phyloP scores from a whole-genome alignment of 2,329 filamentous ascomycete genomes.

The Aspergillus fischeri region DNA sequence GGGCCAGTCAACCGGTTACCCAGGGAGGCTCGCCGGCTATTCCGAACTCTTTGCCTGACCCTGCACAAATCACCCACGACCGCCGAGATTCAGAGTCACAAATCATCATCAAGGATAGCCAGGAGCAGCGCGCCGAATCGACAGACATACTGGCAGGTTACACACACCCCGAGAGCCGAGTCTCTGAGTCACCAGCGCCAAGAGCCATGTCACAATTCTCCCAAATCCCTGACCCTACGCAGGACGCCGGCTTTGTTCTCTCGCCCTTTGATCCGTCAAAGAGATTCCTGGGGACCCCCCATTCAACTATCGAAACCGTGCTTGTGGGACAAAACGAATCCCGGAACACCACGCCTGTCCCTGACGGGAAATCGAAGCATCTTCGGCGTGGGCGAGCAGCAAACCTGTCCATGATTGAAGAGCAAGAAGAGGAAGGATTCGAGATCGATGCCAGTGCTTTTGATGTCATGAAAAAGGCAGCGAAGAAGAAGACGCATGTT shows the following conservation, averaged over 20 bases:
- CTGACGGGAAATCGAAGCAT: conserved; percentile 55
- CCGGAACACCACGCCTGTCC: conserved; percentile 60
- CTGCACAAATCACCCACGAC: conserved; percentile 54
- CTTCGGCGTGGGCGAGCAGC: conserved; percentile 47
- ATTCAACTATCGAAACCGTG: conserved; percentile 69
- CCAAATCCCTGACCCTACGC: conserved; percentile 69
- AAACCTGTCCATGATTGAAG: conserved; percentile 45
- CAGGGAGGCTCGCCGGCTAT: conserved; percentile 51
- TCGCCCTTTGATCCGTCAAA: conserved; percentile 65
- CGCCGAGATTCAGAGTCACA: conserved; percentile 60
- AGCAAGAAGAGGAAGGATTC: conserved; percentile 32
- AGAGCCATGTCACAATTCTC: conserved; percentile 59
- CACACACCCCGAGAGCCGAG: conserved; percentile 28
- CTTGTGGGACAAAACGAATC: conserved; percentile 42
- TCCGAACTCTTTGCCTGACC: conserved; percentile 45
- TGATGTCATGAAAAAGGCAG: conserved; percentile 64
- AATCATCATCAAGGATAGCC: conserved; percentile 56
- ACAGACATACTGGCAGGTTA: conserved; percentile 43
- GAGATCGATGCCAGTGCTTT: conserved; percentile 56
- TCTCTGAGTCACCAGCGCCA: conserved; percentile 34
- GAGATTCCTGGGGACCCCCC: conserved; percentile 61
- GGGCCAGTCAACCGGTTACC: conserved; percentile 49
- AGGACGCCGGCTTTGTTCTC: conserved; percentile 72
- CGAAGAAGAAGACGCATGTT: conserved; percentile 50
- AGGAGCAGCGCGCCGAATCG: conserved; percentile 43